Evolutionary conservation across 1,284 basidiomycete genomes (phyloP), one percentile per base, ranked within the genome.

Genomic region (Ganoderma sinense): DNA sequence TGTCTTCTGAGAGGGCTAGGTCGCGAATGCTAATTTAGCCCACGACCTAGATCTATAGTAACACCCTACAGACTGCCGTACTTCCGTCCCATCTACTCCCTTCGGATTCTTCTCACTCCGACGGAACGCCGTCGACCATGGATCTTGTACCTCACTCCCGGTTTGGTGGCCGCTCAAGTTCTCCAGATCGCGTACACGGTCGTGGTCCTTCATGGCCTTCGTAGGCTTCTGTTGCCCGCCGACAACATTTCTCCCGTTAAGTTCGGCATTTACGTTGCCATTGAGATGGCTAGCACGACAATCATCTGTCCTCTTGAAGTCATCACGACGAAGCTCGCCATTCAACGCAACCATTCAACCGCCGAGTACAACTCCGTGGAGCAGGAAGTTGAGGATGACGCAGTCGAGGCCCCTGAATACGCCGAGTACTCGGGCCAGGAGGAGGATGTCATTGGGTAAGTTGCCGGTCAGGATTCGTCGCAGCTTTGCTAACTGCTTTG

Each of bases 381-480:
- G 18, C 91, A 94, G 76, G 91, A 93, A 71, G 88, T 89, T 36
- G 91, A 91, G 66, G 89, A 88, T 2, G 91, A 93, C 74, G 84
- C 83, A 4, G 86, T 88, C 0, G 89, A 92, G 73, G 83, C 84
- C 2, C 91, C 93, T 69, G 89, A 92, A 68, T 84, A 85, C 6
- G 80, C 81, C 10, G 90, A 93, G 71, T 96, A 91, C 77, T 87
- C 90, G 39, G 94, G 93, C 6, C 84, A 86, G 18, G 91, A 92
- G 39, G 96, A 97, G 79, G 95, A 97, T 77, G 96, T 97, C 13
- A 95, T 97, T 75, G 94, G 94, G 90, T 91, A 67, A 72, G 86
- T 78, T 20, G 36, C 16, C 36, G 26, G 13, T 16, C 8, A 33
- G 64, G 13, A 36, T 39, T 66, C 51, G 29, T 23, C 56, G n/a